Conservation (phyloP, 306 rosid species). For the Luffa aegyptiaca region DNA sequence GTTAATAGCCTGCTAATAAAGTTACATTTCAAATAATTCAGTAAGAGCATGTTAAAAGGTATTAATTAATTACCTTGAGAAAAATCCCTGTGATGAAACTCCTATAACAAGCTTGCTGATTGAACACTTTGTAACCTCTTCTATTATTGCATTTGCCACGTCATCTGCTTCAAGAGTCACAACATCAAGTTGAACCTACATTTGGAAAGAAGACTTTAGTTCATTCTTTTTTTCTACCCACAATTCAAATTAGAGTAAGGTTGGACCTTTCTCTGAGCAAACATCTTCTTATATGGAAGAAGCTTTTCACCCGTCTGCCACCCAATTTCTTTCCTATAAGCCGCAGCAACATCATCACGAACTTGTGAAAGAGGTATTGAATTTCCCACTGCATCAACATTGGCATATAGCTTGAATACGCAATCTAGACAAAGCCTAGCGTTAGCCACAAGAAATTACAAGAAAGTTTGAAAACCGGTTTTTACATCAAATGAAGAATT, state of each 20-base stretch:
- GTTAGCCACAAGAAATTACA: neutral
- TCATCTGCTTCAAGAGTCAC: slow-evolving; percentile 70
- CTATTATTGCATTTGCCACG: slow-evolving; percentile 55
- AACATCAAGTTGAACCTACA: slow-evolving; percentile 68
- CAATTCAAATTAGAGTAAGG: slow-evolving; percentile 16
- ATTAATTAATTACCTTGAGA: slow-evolving; percentile 41
- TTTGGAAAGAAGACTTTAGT: neutral
- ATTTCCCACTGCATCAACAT: slow-evolving; percentile 62
- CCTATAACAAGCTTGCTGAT: slow-evolving; percentile 67
- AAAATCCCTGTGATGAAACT: slow-evolving; percentile 61
- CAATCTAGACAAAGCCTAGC: neutral
- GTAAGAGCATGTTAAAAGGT: neutral
- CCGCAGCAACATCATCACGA: slow-evolving; percentile 46
- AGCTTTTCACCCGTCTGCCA: slow-evolving; percentile 50
- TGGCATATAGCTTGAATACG: slow-evolving; percentile 7
- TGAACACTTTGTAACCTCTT: slow-evolving; percentile 47
- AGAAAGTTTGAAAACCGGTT: neutral
- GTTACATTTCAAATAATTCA: neutral
- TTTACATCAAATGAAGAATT: neutral
- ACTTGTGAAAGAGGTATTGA: slow-evolving; percentile 54
- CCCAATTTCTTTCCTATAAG: slow-evolving; percentile 58
- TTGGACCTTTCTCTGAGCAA: slow-evolving; percentile 57
- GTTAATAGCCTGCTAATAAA: neutral
- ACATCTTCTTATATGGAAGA: slow-evolving; percentile 69
- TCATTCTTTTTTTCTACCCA: slow-evolving; percentile 10